Evolutionary conservation across 148 eudicot species (phyloP), one percentile per base, ranked within the genome.

Genomic region (Cornus suecica): DNA sequence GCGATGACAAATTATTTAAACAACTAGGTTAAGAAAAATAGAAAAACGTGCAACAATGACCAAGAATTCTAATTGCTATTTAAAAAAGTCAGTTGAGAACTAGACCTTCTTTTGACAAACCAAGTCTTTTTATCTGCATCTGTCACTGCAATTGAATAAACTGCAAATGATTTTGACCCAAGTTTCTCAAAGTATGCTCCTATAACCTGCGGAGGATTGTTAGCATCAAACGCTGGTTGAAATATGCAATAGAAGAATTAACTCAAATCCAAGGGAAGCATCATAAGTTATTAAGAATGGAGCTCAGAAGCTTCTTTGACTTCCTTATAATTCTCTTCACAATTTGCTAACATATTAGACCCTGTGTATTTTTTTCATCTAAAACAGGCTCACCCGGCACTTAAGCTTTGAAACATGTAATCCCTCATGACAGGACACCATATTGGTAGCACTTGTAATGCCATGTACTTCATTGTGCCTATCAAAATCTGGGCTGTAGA

Each of bases 31-130:
- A 48, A 45, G 22, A 27, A 45, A n/a, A 45, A 18, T 32, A 61
- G 64, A 69, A 63, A 66, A 51, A 70, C 41, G 70, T 65, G 68
- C 10, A 60, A 28, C n/a, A 62, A 48, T 37, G 66, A 45, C 68
- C 28, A 30, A 56, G 58, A 16, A 68, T 10, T 13, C 25, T 18
- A 18, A 10, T 68, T 28, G 28, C 45, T 10, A 25, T 32, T n/a
- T n/a, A n/a, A 52, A 2, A 37, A 69, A 74, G 34, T 65, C 14
- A 67, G 76, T 76, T n/a, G 34, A 56, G 65, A 72, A 65, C 76
- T 68, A 72, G 65, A 95, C 99, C 99, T 95, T 81, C 99, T 87
- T 81, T 95, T 95, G 73, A 95, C 97, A 90, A 92, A 91, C 99
- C 97, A 91, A 62, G 96, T 88, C 71, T 80, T 90, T 41, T 79